Evolutionary conservation across 2,329 filamentous ascomycete genomes (phyloP), one percentile per base, ranked within the genome.

Genomic region (Pyrenochaeta sp.): DNA sequence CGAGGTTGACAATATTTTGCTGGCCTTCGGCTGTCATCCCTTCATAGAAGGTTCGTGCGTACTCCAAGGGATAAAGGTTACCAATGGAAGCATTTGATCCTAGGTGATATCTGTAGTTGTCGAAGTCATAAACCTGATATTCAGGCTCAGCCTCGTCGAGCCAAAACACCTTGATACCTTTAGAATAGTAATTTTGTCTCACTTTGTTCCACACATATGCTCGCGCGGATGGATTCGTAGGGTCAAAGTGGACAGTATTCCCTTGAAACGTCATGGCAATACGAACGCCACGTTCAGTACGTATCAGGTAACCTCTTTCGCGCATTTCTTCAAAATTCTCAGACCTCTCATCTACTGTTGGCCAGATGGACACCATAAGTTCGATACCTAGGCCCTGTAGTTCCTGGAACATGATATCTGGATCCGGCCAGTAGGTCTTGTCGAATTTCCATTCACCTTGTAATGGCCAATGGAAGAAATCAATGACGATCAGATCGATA

Each of bases 391-490:
- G 70, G 0, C 80, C 77, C 36, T 83, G 78, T 1, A 89, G 78
- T 67, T 89, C 87, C 33, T 78, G 75, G 18, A 89, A 77, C 87
- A 90, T 90, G 3, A 83, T 83, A 40, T 85, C 85, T 77, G 85
- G 86, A 64, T 90, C 84, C 0, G 87, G 87, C 85, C 85, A 89
- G 61, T 83, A 89, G 0, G 78, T 79, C 0, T 80, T 74, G 62
- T 90, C 87, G 59, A 90, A 89, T 33, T 80, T 84, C 87, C 87
- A 90, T 49, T 90, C 87, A 5, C 87, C 87, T 65, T 90, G 86
- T 7, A 78, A 77, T 7, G 83, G 82, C 87, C 87, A 89, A 65
- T 89, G 87, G 67, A 89, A 89, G 68, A 85, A 89, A 62, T 89
- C 87, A 32, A 86, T 76, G 0, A 89, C 87, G n/a, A 89, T 88